phyloP scores from a whole-genome alignment of 805 yeast species.

The Diddensiella caesifluorescens region DNA sequence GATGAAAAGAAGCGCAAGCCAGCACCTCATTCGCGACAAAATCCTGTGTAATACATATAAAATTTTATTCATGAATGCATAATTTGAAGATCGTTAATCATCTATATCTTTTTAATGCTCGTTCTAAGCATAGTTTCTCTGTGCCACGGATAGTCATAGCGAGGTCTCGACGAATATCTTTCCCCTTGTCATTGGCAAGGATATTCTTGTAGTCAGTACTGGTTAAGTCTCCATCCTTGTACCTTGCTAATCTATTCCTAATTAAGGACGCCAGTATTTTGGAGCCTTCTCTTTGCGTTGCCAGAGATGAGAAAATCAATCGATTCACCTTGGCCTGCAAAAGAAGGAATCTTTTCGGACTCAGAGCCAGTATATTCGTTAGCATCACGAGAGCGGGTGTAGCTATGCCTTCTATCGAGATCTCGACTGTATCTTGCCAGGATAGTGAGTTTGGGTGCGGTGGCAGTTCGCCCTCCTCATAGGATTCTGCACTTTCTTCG shows the following conservation, averaged over 20 bases:
- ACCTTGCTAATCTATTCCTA: constrained; percentile 16
- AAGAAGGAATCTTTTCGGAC: constrained; percentile 15
- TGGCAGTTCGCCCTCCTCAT: constrained; percentile 14
- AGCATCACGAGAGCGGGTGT: constrained; percentile 15
- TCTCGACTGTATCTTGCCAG: constrained; percentile 21
- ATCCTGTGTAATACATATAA: background rate
- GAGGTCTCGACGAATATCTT: constrained; percentile 11
- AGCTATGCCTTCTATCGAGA: constrained; percentile 18
- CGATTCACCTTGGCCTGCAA: constrained; percentile 18
- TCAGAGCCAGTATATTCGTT: constrained; percentile 16
- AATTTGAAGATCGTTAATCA: background rate
- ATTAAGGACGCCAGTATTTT: constrained; percentile 13
- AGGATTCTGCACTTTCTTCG: constrained; percentile 15
- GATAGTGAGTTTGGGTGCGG: constrained; percentile 10
- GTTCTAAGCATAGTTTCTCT: constrained; percentile 29
- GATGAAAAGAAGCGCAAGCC: constrained; percentile 12
- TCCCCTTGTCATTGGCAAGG: constrained; percentile 8
- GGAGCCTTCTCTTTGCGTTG: constrained; percentile 8
- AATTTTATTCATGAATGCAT: too few relatives aligned
- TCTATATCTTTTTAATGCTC: constrained; percentile 4
- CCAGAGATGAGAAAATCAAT: constrained; percentile 14
- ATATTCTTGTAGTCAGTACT: constrained; percentile 22
- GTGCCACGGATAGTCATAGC: constrained; percentile 28
- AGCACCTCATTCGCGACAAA: background rate
- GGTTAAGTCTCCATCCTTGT: constrained; percentile 22